These are phyloP conservation scores for Kurtzmaniella cleridarum DNA, from an alignment of 805 yeast species.

Conservation along the genomic window DNA sequence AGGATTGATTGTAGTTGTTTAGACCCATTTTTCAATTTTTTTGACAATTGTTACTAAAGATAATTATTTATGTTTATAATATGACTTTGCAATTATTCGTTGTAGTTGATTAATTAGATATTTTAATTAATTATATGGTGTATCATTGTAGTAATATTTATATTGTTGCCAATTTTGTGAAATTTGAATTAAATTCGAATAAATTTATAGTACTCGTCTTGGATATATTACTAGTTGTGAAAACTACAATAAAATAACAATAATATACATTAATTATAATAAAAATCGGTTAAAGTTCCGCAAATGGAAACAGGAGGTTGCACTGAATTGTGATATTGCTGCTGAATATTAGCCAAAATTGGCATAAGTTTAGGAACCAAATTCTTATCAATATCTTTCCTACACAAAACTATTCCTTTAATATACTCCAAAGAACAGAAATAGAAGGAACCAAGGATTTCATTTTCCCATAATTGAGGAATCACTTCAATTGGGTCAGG, in stretches of 20 bases:
- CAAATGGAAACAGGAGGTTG: slow-evolving; percentile 27
- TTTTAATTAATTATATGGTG: too few relatives aligned
- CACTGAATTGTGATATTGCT: slow-evolving; percentile 25
- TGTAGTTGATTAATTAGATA: too few relatives aligned
- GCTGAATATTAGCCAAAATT: slow-evolving; percentile 23
- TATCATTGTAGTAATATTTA: too few relatives aligned
- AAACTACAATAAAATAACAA: too few relatives aligned
- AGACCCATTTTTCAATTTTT: too few relatives aligned
- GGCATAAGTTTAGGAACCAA: slow-evolving; percentile 23
- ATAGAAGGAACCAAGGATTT: slow-evolving; percentile 59
- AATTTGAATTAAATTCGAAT: too few relatives aligned
- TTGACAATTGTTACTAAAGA: too few relatives aligned
- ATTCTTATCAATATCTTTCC: slow-evolving; percentile 38
- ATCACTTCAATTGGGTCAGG: slow-evolving; percentile 28
- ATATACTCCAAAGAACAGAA: slow-evolving; percentile 74
- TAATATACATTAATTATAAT: slow-evolving; percentile 10
- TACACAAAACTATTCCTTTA: slow-evolving; percentile 52
- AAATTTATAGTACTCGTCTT: too few relatives aligned
- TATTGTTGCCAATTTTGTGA: too few relatives aligned
- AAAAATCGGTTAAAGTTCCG: slow-evolving; percentile 31
- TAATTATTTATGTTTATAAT: too few relatives aligned
- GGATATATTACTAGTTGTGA: too few relatives aligned
- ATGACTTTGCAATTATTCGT: too few relatives aligned
- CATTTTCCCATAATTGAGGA: slow-evolving; percentile 49
- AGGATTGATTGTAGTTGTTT: neutral